phyloP scores from a whole-genome alignment of 176 grass and related monocot genomes.

The Raddia guianensis region DNA sequence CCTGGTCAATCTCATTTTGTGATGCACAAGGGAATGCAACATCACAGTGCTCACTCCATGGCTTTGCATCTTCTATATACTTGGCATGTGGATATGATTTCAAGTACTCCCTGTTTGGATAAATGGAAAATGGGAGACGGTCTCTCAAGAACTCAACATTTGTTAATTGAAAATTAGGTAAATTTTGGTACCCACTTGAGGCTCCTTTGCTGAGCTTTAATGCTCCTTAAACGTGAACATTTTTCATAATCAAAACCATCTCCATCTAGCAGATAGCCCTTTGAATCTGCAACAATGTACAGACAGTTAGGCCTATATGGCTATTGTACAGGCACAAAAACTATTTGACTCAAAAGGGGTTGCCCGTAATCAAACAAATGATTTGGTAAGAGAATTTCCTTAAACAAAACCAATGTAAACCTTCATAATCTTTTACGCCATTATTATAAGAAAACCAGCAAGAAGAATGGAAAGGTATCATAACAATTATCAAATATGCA shows the following conservation, averaged over 20 bases:
- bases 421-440: background rate
- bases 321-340: background rate
- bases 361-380: background rate
- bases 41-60: constrained; percentile 84
- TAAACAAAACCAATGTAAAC: background rate
- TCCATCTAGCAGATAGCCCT: constrained; percentile 89
- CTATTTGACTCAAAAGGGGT: background rate
- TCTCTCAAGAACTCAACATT: constrained; percentile 42
- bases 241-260: constrained; percentile 98
- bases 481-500: background rate
- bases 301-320: background rate
- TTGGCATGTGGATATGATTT: constrained; percentile 90
- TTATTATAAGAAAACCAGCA: constrained; percentile 11
- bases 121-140: constrained; percentile 49
- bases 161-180: constrained; percentile 35
- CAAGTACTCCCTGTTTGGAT: constrained; percentile 81
- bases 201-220: constrained; percentile 89
- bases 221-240: constrained; percentile 83
- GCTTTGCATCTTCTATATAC: constrained; percentile 83
- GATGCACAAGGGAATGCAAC: constrained; percentile 96
- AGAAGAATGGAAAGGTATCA: background rate
- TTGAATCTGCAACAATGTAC: constrained; percentile 73
- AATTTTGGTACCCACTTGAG: constrained; percentile 70
- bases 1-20: constrained; percentile 93
- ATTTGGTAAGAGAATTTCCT: constrained; percentile 25